Evolutionary conservation across 2,329 filamentous ascomycete species (phyloP), one percentile per base, ranked within the genome.

Genomic region (Talaromyces sp.): DNA sequence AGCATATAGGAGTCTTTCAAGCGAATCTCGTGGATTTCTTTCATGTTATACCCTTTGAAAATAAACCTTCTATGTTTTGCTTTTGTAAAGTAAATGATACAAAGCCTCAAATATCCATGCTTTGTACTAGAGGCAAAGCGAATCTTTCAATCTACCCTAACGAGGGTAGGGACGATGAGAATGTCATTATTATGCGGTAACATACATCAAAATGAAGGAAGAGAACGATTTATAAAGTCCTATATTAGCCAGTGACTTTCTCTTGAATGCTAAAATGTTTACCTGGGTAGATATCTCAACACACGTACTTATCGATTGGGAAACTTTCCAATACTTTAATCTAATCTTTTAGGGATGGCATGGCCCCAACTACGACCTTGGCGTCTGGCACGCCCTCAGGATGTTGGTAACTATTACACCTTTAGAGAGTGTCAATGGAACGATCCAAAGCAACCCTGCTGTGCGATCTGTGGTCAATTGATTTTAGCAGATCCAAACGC

Each of bases 391-490:
- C 31, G 31, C 10, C 3, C 10, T 15, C 15, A 19, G 6, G 15
- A 8, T 36, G 3, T n/a, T 56, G 53, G 53, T 15, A 56, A 56
- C 31, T 56, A 36, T 38, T 22, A 56, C 25, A 11, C 10, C 29
- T 56, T 36, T 38, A n/a, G 13, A n/a, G 31, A 56, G 7, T 25
- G 53, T 25, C 29, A 22, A 36, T 58, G 61, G 38, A n/a, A 22
- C 27, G 17, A 59, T 11, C 22, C 36, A n/a, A 7, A 17, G 1
- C 4, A 59, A 29, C 56, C 56, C 15, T 43, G 36, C 38, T 59
- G 56, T 31, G 56, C 31, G 6, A 29, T 65, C 10, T 65, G 64
- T 49, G 59, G 58, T 36, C 29, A 34, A 40, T 13, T 47, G 1
- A 65, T 65, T 38, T 5, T 38, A 25, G 15, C 11, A 25, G 59